Base-by-base conservation (phyloP, 495 filamentous ascomycete genomes). In the Podospora pseudoanserina region DNA sequence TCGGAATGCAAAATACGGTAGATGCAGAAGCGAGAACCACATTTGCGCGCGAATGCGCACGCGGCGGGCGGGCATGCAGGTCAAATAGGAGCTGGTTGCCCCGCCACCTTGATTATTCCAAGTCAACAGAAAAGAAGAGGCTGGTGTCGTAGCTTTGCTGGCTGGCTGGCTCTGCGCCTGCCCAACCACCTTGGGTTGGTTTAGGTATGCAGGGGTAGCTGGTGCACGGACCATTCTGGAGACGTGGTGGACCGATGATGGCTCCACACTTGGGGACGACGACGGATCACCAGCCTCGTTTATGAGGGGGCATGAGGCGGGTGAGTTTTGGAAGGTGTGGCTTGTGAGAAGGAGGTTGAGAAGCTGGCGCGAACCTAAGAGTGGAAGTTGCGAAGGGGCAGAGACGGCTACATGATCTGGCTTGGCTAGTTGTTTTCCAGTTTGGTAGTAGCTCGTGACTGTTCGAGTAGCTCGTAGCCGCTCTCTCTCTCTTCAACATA, bases 11-110 rank as follows among this genome's bases (percentile, higher is more conserved):
- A 44, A 39, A 63, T 9, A 23, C 1, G 23, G 23, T 23, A 44
- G 61, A 39, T n/a, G n/a, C 28, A 39, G 30, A 44, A 63, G 18
- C 28, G 18, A 5, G n/a, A 49, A 15, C 23, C 16, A 34, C 13
- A 23, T 23, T 23, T 23, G 7, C n/a, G n/a, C 15, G 34, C 32
- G 20, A 39, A 20, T 63, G 30, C 23, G 56, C 56, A 27, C 56
- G 4, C 3, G 30, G 30, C 9, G 19, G 7, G 32, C n/a, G 18
- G 16, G 27, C 9, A 4, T 44, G 23, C n/a, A 61, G 59, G 23
- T 49, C 61, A 63, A 63, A 63, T 63, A 63, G 15, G 61, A 18
- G 27, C 16, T 23, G 28, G 61, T 63, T 63, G 61, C 61, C 61
- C 61, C 61, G 61, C 61, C 61, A 63, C 61, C 61, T 63, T 32